A percentile compares a stretch with the other conserved stretches of the same genome.
Conservation (phyloP, 2,329 filamentous ascomycete species). For the Orbilia quercus region DNA sequence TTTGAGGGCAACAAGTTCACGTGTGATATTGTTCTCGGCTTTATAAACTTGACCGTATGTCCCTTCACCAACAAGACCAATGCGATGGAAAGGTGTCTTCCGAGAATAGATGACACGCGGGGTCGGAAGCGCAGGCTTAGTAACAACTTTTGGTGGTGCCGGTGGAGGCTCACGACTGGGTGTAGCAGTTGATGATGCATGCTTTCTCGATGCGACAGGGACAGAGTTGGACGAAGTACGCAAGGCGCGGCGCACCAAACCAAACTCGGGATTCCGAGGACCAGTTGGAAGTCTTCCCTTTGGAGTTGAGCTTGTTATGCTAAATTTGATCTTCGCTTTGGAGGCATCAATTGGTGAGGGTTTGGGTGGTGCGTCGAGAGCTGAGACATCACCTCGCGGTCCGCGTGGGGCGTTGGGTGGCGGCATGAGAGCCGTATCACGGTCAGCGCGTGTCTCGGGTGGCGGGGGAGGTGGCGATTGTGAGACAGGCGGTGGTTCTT, state of each 20-base stretch:
- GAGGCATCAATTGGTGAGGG: slow-evolving; percentile 46
- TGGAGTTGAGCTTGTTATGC: slow-evolving; percentile 19
- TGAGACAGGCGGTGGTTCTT: slow-evolving; percentile 23
- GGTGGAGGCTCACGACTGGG: slow-evolving; percentile 13
- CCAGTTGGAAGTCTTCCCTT: slow-evolving; percentile 46
- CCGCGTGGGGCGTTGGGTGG: slow-evolving; percentile 48
- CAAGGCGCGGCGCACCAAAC: slow-evolving; percentile 33
- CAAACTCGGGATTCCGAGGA: slow-evolving; percentile 42
- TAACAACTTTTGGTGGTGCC: background rate
- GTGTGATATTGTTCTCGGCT: slow-evolving; percentile 90
- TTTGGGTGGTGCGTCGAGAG: slow-evolving; percentile 22
- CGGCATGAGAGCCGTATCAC: slow-evolving; percentile 53
- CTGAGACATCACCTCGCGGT: slow-evolving; percentile 25
- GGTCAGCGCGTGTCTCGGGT: slow-evolving; percentile 41
- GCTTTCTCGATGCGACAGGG: slow-evolving; percentile 41
- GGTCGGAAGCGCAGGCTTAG: slow-evolving; percentile 20
- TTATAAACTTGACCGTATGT: slow-evolving; percentile 93
- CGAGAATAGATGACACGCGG: slow-evolving; percentile 53
- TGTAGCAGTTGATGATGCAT: slow-evolving; percentile 8
- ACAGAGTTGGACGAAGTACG: slow-evolving; percentile 49
- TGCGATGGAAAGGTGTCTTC: slow-evolving; percentile 58
- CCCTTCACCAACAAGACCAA: slow-evolving; percentile 60
- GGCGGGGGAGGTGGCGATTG: slow-evolving; percentile 34
- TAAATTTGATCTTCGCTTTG: slow-evolving; percentile 49
- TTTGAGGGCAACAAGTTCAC: slow-evolving; percentile 83